These are phyloP conservation scores for Gentiana dahurica DNA, from an alignment of 257 asterid species.

Conservation along the genomic window DNA sequence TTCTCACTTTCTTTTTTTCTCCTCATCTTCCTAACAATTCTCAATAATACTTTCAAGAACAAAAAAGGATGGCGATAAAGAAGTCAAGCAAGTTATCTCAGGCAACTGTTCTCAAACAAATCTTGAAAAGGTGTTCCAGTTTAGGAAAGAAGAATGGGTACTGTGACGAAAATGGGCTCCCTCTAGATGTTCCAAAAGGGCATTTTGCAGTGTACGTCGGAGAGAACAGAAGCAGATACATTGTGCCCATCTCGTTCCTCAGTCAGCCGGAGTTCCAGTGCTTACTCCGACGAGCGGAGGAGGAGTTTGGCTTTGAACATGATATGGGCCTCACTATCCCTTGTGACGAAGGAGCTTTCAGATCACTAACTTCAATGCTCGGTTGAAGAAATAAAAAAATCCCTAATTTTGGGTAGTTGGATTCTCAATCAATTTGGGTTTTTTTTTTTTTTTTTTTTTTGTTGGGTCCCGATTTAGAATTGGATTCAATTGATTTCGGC, in stretches of 20 bases:
- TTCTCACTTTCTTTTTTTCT: not conserved
- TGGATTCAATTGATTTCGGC: too few species aligned
- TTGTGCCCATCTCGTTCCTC: slow-evolving; percentile 40
- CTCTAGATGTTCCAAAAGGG: slow-evolving; percentile 42
- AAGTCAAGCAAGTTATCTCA: slow-evolving; percentile 32
- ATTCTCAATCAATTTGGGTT: too few species aligned
- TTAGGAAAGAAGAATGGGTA: slow-evolving; percentile 30
- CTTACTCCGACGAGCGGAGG: slow-evolving; percentile 36
- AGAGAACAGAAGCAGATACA: slow-evolving; percentile 35
- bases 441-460: too few species aligned
- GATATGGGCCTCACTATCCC: slow-evolving; percentile 43
- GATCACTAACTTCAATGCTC: slow-evolving; percentile 36
- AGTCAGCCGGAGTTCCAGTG: slow-evolving; percentile 35
- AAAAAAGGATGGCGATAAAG: slow-evolving; percentile 27
- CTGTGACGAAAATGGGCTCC: slow-evolving; percentile 21
- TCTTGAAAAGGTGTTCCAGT: slow-evolving; percentile 36
- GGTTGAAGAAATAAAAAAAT: too few species aligned
- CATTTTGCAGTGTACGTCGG: slow-evolving; percentile 46
- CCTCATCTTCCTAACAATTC: not conserved
- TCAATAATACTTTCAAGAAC: not conserved
- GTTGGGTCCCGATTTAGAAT: too few species aligned
- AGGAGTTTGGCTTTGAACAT: slow-evolving; percentile 43
- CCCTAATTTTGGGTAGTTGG: too few species aligned
- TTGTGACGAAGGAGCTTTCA: slow-evolving; percentile 40
- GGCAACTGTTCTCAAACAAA: slow-evolving; percentile 28